These are phyloP conservation scores for Globisporangium nagaii DNA, from an alignment of 352 stramenopile species.

Conservation along the genomic window DNA sequence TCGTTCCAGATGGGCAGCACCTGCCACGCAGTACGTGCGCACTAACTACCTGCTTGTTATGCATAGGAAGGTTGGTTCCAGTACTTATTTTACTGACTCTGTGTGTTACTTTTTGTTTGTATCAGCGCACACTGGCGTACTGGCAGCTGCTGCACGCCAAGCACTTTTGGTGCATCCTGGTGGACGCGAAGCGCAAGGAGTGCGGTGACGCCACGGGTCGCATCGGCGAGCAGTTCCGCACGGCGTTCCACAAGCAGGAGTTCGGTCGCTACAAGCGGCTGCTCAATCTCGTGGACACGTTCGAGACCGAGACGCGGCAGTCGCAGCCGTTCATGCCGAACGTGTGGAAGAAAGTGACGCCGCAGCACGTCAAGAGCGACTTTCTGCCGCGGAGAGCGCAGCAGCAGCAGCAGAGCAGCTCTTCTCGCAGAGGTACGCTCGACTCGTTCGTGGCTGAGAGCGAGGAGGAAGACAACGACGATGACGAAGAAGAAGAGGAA, in stretches of 20 bases:
- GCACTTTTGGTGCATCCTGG: constrained; percentile 67
- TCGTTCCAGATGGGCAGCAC: constrained; percentile 75
- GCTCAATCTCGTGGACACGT: constrained; percentile 53
- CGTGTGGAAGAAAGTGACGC: constrained; percentile 57
- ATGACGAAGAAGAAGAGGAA: constrained; percentile 32
- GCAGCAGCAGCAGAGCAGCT: neutral
- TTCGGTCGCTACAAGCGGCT: constrained; percentile 76
- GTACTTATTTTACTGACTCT: too few relatives aligned
- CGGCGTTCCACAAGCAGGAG: constrained; percentile 52
- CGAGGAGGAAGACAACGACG: constrained; percentile 31
- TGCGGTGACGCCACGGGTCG: constrained; percentile 32
- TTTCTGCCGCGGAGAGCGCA: constrained; percentile 25
- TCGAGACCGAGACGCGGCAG: constrained; percentile 48
- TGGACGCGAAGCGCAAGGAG: constrained; percentile 56
- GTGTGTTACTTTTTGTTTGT: neutral
- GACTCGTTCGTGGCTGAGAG: constrained; percentile 63
- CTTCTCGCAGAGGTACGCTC: constrained; percentile 40
- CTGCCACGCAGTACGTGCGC: constrained; percentile 72
- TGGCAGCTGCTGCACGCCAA: constrained; percentile 83
- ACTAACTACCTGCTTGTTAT: too few relatives aligned
- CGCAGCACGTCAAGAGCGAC: constrained; percentile 35
- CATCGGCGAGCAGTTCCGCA: constrained; percentile 33
- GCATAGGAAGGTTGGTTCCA: too few relatives aligned
- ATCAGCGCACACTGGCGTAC: constrained; percentile 61
- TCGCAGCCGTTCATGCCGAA: constrained; percentile 37